Evolutionary conservation across 306 rosid species (phyloP).

Genomic region (Ochetophila trinervis): DNA sequence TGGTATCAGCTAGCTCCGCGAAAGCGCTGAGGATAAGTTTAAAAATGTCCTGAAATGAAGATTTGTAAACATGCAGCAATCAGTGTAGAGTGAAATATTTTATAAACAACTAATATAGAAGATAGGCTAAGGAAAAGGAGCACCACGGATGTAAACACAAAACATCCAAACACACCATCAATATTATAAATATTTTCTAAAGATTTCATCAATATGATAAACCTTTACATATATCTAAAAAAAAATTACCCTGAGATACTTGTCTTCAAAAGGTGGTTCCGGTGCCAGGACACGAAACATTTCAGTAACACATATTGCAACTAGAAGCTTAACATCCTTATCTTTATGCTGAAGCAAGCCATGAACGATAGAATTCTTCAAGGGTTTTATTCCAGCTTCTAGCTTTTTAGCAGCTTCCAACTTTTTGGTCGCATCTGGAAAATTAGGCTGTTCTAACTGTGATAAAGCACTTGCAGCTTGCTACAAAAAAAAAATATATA

Average conservation of each 20-base stretch:
- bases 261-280: slow-evolving; percentile 70
- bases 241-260: slow-evolving; percentile 59
- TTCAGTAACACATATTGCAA: slow-evolving; percentile 69
- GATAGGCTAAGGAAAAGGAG: background rate
- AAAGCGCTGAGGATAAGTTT: slow-evolving; percentile 61
- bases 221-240: too few species aligned
- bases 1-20: slow-evolving; percentile 65
- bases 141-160: background rate
- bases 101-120: background rate
- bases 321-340: slow-evolving; percentile 76
- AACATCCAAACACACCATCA: background rate
- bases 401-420: slow-evolving; percentile 33
- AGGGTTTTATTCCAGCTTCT: slow-evolving; percentile 47
- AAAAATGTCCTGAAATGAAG: slow-evolving; percentile 58
- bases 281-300: slow-evolving; percentile 82
- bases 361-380: slow-evolving; percentile 40
- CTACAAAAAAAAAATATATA: slow-evolving; percentile 31
- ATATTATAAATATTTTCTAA: too few species aligned
- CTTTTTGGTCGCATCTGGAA: slow-evolving; percentile 31
- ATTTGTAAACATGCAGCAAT: background rate
- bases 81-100: slow-evolving; percentile 11
- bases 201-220: too few species aligned
- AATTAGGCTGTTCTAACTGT: slow-evolving; percentile 59
- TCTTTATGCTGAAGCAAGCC: slow-evolving; percentile 62
- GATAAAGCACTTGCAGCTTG: slow-evolving; percentile 63